Conservation (phyloP, 352 stramenopile species). For the Phytophthora foliorum region DNA sequence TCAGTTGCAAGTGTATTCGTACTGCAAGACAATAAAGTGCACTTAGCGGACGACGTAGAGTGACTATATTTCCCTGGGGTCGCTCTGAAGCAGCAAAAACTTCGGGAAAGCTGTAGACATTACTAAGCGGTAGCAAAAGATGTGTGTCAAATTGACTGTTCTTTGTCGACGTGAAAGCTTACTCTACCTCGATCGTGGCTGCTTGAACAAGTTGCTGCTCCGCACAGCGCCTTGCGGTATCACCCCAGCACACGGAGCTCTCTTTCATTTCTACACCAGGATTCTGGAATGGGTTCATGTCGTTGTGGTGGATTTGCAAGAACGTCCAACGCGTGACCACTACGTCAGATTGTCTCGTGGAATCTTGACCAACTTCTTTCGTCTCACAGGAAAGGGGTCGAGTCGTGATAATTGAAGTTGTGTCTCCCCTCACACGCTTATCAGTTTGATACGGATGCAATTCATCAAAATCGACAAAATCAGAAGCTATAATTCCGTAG, state of each 20-base stretch:
- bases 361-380: neutral
- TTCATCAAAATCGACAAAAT: conserved; percentile 53
- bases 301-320: conserved; percentile 17
- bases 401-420: conserved; percentile 25
- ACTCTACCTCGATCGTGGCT: neutral
- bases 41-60: no score
- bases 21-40: no score
- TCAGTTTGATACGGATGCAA: conserved; percentile 44
- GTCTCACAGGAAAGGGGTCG: neutral
- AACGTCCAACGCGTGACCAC: conserved; percentile 38
- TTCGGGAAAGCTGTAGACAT: no score
- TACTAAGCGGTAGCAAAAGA: no score
- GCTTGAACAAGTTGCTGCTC: conserved; percentile 23
- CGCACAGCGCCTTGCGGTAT: conserved; percentile 15
- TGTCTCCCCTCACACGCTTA: conserved; percentile 44
- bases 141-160: neutral
- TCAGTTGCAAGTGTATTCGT: no score
- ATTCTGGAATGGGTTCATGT: conserved; percentile 1
- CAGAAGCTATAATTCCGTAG: conserved; percentile 22
- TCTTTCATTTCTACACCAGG: conserved; percentile 25
- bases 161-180: neutral
- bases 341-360: conserved; percentile 4
- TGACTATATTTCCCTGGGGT: no score
- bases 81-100: no score
- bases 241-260: conserved; percentile 27